Base-by-base conservation (phyloP, 371 early-diverging fungal species). In the Mycotypha africana region DNA sequence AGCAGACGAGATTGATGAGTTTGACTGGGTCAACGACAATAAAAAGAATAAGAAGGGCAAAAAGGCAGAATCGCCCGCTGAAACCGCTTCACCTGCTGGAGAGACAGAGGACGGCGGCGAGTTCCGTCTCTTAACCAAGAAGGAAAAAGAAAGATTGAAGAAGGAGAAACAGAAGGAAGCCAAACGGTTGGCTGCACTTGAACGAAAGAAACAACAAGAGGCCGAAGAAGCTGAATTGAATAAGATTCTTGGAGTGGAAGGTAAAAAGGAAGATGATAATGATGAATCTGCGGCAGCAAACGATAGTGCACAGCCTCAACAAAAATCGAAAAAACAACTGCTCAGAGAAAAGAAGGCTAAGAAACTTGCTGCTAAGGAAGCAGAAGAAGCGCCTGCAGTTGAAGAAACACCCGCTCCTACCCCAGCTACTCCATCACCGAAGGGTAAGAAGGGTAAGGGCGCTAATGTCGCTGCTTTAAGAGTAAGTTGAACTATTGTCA, bases 101-200 rank as follows among this genome's bases (percentile, higher is more conserved):
- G 58, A 53, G 14, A 42, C 34, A 19, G 54, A 20, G 9, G 55
- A 51, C 8, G 58, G 30, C 20, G 58, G 54, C 1, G 69, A 62
- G 39, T 47, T 58, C 31, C 64, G 64, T 53, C 57, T 63, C 11
- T 58, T 67, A 47, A 54, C 67, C 39, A 69, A 74, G 57, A 71
- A 73, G 39, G 69, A 70, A 49, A 70, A 73, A 51, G 71, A 70
- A 21, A 53, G 53, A 44, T 46, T 76, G 11, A 76, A 74, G 51
- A 74, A 78, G 56, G 77, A 79, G 47, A 70, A 65, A 30, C 61
- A 53, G 17, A 70, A 68, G 49, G 73, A 74, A 60, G 73, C 70
- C 17, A 74, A 74, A 26, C 66, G 72, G 42, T 51, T 70, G 41
- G 75, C 75, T 30, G 71, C 68, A 23, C 44, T 64, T 5, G 71